phyloP scores from a whole-genome alignment of 805 yeast genomes.

The Hanseniaspora guilliermondii region DNA sequence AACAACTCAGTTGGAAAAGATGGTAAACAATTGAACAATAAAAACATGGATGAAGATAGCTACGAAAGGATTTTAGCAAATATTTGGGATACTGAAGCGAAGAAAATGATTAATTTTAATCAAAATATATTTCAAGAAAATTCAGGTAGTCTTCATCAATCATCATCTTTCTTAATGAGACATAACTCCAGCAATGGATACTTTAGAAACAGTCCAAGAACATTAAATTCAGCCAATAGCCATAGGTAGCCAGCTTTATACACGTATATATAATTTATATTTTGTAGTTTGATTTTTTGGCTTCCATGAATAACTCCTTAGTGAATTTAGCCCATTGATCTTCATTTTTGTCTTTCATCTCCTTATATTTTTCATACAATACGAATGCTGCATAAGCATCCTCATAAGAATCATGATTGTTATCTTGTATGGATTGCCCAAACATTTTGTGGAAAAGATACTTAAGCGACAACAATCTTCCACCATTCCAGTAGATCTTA shows the following conservation, averaged over 20 bases:
- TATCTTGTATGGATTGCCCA: constrained; percentile 67
- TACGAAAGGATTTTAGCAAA: constrained; percentile 6
- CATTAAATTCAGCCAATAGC: constrained; percentile 2
- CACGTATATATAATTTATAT: constrained; percentile 18
- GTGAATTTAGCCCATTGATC: constrained; percentile 54
- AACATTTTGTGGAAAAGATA: constrained; percentile 74
- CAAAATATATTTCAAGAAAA: neutral
- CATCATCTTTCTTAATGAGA: constrained; percentile 11
- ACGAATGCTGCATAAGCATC: constrained; percentile 82
- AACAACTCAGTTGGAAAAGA: neutral
- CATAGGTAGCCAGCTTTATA: constrained; percentile 1
- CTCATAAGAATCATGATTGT: constrained; percentile 93
- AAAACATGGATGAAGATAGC: neutral
- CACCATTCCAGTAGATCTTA: constrained; percentile 61
- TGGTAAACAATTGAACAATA: neutral
- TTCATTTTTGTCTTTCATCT: constrained; percentile 32
- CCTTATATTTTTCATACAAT: constrained; percentile 59
- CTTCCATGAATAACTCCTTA: constrained; percentile 59
- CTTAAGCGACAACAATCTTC: constrained; percentile 69
- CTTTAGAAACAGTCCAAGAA: constrained; percentile 12
- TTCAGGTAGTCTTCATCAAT: neutral
- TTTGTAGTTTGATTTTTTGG: constrained; percentile 30
- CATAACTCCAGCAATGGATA: neutral
- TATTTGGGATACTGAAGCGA: constrained; percentile 12
- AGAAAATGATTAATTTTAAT: constrained; percentile 2